Conservation (phyloP, 2,329 filamentous ascomycete species). For the Xylariales sp. region DNA sequence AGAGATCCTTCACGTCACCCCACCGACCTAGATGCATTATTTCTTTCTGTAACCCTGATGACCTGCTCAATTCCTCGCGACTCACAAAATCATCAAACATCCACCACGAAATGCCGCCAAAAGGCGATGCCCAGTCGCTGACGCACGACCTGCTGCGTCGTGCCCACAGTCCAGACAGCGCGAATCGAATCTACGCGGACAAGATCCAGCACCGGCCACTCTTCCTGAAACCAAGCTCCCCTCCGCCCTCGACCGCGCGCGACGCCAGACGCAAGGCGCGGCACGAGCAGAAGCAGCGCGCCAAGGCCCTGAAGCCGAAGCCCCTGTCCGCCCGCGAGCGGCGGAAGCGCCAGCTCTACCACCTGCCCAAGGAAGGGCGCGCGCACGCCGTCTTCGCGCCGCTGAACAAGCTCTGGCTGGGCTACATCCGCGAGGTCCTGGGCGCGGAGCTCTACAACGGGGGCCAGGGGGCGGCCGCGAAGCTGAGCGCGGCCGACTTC, state of each 20-base stretch:
- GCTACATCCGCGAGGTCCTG: slow-evolving; percentile 86
- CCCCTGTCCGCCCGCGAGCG: slow-evolving; percentile 86
- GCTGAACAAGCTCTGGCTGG: slow-evolving; percentile 82
- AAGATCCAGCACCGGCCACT: slow-evolving; percentile 87
- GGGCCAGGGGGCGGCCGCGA: slow-evolving; percentile 72
- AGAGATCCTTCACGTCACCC: no score
- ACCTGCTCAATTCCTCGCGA: no score
- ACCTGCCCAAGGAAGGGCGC: slow-evolving; percentile 74
- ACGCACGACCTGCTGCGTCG: slow-evolving; percentile 76
- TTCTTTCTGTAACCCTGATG: no score
- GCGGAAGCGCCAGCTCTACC: slow-evolving; percentile 77
- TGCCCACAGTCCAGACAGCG: slow-evolving; percentile 80
- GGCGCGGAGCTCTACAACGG: slow-evolving; percentile 69
- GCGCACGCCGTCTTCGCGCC: slow-evolving; percentile 82
- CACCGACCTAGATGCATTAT: no score
- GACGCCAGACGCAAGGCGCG: slow-evolving; percentile 57
- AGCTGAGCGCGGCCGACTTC: slow-evolving; percentile 87
- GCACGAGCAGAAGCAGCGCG: slow-evolving; percentile 56
- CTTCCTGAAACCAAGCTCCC: slow-evolving; percentile 80
- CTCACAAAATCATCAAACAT: no score
- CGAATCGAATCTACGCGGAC: slow-evolving; percentile 79
- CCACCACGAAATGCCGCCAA: slow-evolving; percentile 50
- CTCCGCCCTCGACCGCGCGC: slow-evolving; percentile 69
- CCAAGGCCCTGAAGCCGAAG: slow-evolving; percentile 63
- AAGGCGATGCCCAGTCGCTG: slow-evolving; percentile 51